Evolutionary conservation across 2,329 filamentous ascomycete species (phyloP).

Genomic region (Arthrobotrys iridis): DNA sequence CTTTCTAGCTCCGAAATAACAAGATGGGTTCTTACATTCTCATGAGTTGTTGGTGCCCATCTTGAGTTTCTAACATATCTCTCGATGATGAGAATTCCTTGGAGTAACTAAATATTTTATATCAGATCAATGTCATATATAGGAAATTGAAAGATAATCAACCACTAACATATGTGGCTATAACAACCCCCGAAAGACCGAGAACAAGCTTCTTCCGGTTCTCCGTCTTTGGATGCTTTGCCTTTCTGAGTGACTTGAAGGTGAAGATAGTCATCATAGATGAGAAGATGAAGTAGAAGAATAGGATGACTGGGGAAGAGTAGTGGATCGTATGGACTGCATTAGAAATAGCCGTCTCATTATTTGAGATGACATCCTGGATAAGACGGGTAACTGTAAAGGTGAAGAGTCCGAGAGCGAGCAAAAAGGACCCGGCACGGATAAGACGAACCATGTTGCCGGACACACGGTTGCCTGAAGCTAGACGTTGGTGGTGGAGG

Average conservation of each 20-base stretch:
- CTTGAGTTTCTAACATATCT: background rate
- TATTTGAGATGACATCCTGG: conserved; percentile 21
- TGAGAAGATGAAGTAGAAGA: conserved; percentile 69
- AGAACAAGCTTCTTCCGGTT: conserved; percentile 64
- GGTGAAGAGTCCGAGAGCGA: conserved; percentile 25
- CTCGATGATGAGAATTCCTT: conserved; percentile 19
- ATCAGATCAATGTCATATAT: background rate
- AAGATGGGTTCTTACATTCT: conserved; percentile 48
- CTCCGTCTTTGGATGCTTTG: conserved; percentile 61
- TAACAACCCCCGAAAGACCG: conserved; percentile 60
- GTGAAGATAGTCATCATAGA: conserved; percentile 65
- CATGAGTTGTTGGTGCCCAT: conserved; percentile 15
- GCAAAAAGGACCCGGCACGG: conserved; percentile 47
- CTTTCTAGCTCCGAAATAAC: conserved; percentile 53
- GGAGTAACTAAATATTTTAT: conserved; percentile 21
- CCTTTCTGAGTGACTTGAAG: conserved; percentile 65
- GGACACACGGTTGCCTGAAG: conserved; percentile 48
- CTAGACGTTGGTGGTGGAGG: background rate
- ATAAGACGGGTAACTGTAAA: conserved; percentile 21
- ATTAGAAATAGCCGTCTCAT: conserved; percentile 29
- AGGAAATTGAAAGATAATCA: background rate
- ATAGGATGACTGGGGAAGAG: conserved; percentile 68
- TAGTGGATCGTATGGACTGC: conserved; percentile 66
- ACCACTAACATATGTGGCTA: conserved; percentile 62
- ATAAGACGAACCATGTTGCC: conserved; percentile 54